These are phyloP conservation scores for Mycena belliarum DNA, from an alignment of 768 basidiomycete genomes.

Conservation along the genomic window DNA sequence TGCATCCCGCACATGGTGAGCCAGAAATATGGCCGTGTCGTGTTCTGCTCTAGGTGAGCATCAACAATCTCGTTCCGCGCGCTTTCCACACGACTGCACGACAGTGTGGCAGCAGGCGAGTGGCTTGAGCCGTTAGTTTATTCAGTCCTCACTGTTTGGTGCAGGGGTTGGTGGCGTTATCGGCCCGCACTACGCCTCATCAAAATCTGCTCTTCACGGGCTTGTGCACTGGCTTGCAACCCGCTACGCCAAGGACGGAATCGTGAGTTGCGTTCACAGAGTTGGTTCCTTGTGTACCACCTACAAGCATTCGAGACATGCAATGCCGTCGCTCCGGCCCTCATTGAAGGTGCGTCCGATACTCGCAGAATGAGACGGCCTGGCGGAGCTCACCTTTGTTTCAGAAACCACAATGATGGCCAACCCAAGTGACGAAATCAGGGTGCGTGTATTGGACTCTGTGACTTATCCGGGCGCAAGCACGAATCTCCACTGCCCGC, in stretches of 20 bases:
- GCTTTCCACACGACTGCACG: background rate
- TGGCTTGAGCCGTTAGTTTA: background rate
- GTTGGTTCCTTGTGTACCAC: background rate
- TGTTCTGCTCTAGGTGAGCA: conserved; percentile 51
- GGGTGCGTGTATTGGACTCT: conserved; percentile 29
- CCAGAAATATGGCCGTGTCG: conserved; percentile 49
- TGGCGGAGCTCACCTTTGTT: background rate
- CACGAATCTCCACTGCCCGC: background rate
- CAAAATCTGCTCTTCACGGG: conserved; percentile 56
- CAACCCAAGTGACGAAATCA: conserved; percentile 36
- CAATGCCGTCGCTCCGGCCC: conserved; percentile 54
- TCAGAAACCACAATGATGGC: conserved; percentile 51
- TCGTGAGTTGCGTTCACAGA: conserved; percentile 34
- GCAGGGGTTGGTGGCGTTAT: conserved; percentile 52
- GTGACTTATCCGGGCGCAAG: no score
- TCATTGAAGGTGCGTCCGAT: conserved; percentile 40
- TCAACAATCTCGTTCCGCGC: background rate
- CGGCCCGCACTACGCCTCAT: conserved; percentile 59
- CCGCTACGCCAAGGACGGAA: conserved; percentile 50
- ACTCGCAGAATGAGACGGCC: background rate
- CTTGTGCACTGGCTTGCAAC: conserved; percentile 56
- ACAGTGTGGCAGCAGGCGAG: conserved; percentile 48
- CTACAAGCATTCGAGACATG: conserved; percentile 36
- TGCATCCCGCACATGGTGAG: conserved; percentile 52
- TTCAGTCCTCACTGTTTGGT: background rate